A percentile compares a stretch with the other conserved stretches of the same genome.
phyloP scores from a whole-genome alignment of 169 alveolate species.

The Plasmodium inui region DNA sequence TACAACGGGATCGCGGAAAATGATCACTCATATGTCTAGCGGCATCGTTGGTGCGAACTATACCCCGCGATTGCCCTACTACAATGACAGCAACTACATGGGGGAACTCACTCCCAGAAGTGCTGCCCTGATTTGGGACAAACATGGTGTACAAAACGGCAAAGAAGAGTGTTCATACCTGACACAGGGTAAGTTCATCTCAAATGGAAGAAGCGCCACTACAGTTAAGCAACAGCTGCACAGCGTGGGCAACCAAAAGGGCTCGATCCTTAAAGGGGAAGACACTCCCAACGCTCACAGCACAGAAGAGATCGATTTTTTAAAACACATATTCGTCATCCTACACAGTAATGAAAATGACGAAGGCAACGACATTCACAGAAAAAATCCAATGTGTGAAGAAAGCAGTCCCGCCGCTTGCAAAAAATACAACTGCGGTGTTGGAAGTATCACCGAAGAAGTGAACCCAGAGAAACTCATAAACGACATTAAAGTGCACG shows the following conservation, averaged over 20 bases:
- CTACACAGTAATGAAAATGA: neutral
- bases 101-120: neutral
- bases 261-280: too few species aligned
- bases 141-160: neutral
- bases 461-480: conserved; percentile 20
- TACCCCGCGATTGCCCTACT: neutral
- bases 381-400: neutral
- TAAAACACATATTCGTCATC: conserved; percentile 3
- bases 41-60: neutral
- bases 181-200: neutral
- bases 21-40: neutral
- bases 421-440: neutral
- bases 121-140: neutral
- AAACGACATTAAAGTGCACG: conserved; percentile 3
- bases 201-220: neutral
- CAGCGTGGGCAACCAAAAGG: too few species aligned
- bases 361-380: neutral
- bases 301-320: neutral
- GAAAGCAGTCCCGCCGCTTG: neutral
- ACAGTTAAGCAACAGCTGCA: neutral
- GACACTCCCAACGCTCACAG: neutral
- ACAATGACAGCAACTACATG: neutral
- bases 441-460: neutral
- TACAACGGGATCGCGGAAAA: neutral
- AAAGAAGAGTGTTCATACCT: neutral